These are phyloP conservation scores for Chloropicon primus DNA, from an alignment of 139 green algal species.

Conservation along the genomic window DNA sequence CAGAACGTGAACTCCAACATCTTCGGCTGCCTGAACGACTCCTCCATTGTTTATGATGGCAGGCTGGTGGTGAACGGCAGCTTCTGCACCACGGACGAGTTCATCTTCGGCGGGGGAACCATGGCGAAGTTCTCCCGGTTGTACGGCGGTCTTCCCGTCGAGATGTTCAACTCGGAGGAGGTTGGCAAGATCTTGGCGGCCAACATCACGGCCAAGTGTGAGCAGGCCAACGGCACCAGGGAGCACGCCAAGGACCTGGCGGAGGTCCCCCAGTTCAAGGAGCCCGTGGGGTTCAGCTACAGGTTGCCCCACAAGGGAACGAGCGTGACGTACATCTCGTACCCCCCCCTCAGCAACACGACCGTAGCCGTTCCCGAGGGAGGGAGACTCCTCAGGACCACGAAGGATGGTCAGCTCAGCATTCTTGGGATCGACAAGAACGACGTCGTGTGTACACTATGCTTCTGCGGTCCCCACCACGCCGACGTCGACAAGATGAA, in stretches of 20 bases:
- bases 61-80: conserved; percentile 45
- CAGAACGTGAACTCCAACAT: conserved; percentile 15
- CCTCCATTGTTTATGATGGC: conserved; percentile 46
- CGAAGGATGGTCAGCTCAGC: not conserved
- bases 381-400: not conserved
- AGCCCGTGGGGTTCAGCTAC: not conserved
- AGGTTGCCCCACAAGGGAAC: not conserved
- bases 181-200: not conserved
- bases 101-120: conserved; percentile 40
- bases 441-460: not conserved
- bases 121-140: conserved; percentile 38
- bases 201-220: not conserved
- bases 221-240: not conserved
- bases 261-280: not conserved
- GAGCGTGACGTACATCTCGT: not conserved
- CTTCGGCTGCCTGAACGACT: conserved; percentile 33
- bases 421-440: not conserved
- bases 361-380: not conserved
- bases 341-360: not conserved
- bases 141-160: conserved; percentile 2
- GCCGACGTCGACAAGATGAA: not conserved
- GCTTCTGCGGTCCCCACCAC: not conserved
- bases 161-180: not conserved
- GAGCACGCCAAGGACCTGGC: not conserved
- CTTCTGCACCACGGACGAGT: conserved; percentile 39